Conservation (phyloP, 1,284 basidiomycete genomes). For the Sparassis latifolia region DNA sequence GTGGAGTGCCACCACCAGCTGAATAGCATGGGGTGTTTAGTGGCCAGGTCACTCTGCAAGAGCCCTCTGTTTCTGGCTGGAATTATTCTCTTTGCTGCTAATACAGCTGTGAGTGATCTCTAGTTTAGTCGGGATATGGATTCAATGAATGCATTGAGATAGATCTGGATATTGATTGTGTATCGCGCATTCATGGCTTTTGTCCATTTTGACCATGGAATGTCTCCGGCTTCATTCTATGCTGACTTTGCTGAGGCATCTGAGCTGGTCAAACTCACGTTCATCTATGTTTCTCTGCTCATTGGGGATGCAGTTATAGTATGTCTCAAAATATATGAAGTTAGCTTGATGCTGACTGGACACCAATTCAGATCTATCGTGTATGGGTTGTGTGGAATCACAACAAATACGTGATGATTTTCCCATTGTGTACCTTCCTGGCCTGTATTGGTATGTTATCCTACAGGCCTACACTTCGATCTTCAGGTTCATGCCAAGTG, state of each 20-base stretch:
- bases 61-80: no score
- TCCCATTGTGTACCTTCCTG: constrained; percentile 1
- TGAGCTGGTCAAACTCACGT: constrained; percentile 2
- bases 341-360: not conserved
- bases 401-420: constrained; percentile 2
- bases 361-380: constrained; percentile 2
- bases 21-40: no score
- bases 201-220: constrained; percentile 1
- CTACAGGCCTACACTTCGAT: not conserved
- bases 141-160: no score
- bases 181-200: constrained; percentile 5
- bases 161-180: constrained; percentile 2
- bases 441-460: constrained; percentile 1
- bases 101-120: no score
- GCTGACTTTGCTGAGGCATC: constrained; percentile 1
- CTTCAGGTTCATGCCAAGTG: not conserved
- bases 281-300: constrained; percentile 2
- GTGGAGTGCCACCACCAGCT: no score
- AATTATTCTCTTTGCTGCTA: no score
- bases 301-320: constrained; percentile 4
- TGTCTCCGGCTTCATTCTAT: constrained; percentile 2
- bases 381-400: constrained; percentile 7
- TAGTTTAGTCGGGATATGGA: no score
- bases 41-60: no score
- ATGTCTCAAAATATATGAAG: not conserved